A percentile compares a stretch with the other conserved stretches of the same genome.
phyloP scores from a whole-genome alignment of 1,139 yeast species.

The Barnettozyma hawaiiensis region DNA sequence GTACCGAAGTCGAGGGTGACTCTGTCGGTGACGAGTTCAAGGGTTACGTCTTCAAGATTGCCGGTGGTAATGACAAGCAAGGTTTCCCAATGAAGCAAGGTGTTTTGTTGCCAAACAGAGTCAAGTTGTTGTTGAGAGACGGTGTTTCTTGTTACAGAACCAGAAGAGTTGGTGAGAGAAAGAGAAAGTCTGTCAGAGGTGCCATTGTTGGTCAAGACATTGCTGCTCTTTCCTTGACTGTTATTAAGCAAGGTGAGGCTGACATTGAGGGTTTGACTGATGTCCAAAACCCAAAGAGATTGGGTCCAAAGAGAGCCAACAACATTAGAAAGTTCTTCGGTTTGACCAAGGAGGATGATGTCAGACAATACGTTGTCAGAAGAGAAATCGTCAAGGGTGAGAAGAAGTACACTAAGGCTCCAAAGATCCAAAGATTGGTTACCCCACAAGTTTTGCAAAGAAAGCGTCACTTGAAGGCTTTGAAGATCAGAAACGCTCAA shows the following conservation, averaged over 20 bases:
- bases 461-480: slow-evolving; percentile 95
- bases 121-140: slow-evolving; percentile 85
- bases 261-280: slow-evolving; percentile 96
- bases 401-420: slow-evolving; percentile 99
- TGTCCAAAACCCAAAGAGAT: slow-evolving; percentile 91
- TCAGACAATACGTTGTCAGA: slow-evolving; percentile 92
- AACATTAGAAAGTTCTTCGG: slow-evolving; percentile 99
- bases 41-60: slow-evolving; percentile 96
- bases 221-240: slow-evolving; percentile 86
- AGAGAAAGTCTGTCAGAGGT: slow-evolving; percentile 99
- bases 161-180: slow-evolving; percentile 98
- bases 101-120: slow-evolving; percentile 99
- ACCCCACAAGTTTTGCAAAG: slow-evolving; percentile 99
- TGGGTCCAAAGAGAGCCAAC: slow-evolving; percentile 99
- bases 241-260: slow-evolving; percentile 94
- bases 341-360: slow-evolving; percentile 95
- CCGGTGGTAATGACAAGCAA: slow-evolving; percentile 99
- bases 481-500: slow-evolving; percentile 95
- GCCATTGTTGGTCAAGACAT: slow-evolving; percentile 96
- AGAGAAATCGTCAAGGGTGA: slow-evolving; percentile 98
- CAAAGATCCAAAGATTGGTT: slow-evolving; percentile 99
- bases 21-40: slow-evolving; percentile 96
- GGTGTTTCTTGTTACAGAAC: slow-evolving; percentile 99
- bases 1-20: slow-evolving; percentile 99
- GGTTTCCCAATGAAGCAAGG: slow-evolving; percentile 99